These are phyloP conservation scores for Pseudogymnoascus verrucosus DNA, from an alignment of 2,329 filamentous ascomycete genomes.

Conservation along the genomic window DNA sequence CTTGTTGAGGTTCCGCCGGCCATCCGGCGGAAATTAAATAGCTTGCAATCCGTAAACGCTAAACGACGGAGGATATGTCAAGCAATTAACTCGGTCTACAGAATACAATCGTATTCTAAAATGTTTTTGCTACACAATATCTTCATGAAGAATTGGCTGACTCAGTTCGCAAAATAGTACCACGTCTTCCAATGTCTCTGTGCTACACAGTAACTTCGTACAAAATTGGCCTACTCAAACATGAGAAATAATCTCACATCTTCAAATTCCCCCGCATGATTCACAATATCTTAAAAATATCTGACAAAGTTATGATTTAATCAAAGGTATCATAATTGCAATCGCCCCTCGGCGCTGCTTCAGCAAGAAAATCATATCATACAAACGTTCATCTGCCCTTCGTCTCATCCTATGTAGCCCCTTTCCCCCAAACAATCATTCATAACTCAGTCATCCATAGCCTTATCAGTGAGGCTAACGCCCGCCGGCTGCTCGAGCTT, in stretches of 20 bases:
- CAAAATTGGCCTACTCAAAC: not conserved
- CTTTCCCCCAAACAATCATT: not conserved
- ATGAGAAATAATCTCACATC: not conserved
- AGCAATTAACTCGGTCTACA: too few relatives aligned
- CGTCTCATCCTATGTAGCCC: not conserved
- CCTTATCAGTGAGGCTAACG: slow-evolving; percentile 64
- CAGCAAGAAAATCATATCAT: slow-evolving; percentile 1
- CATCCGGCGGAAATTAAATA: not conserved
- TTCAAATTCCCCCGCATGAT: not conserved
- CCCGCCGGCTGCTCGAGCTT: slow-evolving; percentile 39
- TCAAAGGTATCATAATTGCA: slow-evolving; percentile 8
- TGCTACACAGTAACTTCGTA: not conserved
- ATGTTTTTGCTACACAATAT: not conserved
- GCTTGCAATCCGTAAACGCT: not conserved
- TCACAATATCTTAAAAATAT: not conserved
- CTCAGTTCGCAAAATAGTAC: not conserved
- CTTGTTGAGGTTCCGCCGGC: not conserved
- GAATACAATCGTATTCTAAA: not conserved
- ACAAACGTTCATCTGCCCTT: slow-evolving; percentile 2
- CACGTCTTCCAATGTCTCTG: not conserved
- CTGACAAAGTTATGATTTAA: not conserved
- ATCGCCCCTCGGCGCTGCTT: not conserved
- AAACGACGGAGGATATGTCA: not conserved
- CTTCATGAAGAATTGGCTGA: not conserved
- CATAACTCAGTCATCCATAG: slow-evolving; percentile 61